Conservation (phyloP, 1,139 yeast species). For the Magnusiomyces starmeri region DNA sequence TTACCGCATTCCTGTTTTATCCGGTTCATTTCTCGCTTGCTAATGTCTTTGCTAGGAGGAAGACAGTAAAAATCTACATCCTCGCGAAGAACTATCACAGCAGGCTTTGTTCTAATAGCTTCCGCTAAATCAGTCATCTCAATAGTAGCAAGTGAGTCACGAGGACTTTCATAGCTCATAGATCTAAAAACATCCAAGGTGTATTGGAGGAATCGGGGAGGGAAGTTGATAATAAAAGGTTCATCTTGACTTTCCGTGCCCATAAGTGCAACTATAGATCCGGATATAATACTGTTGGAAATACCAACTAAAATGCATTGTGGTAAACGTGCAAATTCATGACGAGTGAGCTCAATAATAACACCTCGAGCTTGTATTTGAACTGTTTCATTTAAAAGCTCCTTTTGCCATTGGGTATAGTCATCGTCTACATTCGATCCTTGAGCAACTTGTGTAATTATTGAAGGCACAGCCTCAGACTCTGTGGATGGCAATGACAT, state of each 20-base stretch:
- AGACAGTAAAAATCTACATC: slow-evolving; percentile 91
- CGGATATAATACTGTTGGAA: slow-evolving; percentile 87
- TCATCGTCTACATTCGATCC: too few species aligned
- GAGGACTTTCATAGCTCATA: slow-evolving; percentile 33
- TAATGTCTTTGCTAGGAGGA: slow-evolving; percentile 45
- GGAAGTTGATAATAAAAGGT: slow-evolving; percentile 47
- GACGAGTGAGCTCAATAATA: slow-evolving; percentile 66
- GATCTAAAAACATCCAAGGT: slow-evolving; percentile 58
- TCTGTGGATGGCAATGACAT: slow-evolving; percentile 3
- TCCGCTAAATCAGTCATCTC: slow-evolving; percentile 38
- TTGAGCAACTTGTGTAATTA: slow-evolving; percentile 5
- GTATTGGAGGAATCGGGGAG: slow-evolving; percentile 79
- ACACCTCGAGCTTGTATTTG: slow-evolving; percentile 59
- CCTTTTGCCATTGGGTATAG: neutral
- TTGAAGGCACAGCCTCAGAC: neutral
- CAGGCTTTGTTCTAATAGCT: slow-evolving; percentile 72
- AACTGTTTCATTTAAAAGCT: slow-evolving; percentile 31
- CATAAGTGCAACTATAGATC: slow-evolving; percentile 33
- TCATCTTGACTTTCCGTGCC: slow-evolving; percentile 13
- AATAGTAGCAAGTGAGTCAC: slow-evolving; percentile 10
- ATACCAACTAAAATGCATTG: slow-evolving; percentile 80
- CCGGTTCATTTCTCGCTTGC: slow-evolving; percentile 41
- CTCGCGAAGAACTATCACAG: slow-evolving; percentile 86
- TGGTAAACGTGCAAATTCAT: slow-evolving; percentile 84
- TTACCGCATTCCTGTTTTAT: slow-evolving; percentile 69